Conservation (phyloP, 2,329 filamentous ascomycete genomes). For the Endothia cerciana region DNA sequence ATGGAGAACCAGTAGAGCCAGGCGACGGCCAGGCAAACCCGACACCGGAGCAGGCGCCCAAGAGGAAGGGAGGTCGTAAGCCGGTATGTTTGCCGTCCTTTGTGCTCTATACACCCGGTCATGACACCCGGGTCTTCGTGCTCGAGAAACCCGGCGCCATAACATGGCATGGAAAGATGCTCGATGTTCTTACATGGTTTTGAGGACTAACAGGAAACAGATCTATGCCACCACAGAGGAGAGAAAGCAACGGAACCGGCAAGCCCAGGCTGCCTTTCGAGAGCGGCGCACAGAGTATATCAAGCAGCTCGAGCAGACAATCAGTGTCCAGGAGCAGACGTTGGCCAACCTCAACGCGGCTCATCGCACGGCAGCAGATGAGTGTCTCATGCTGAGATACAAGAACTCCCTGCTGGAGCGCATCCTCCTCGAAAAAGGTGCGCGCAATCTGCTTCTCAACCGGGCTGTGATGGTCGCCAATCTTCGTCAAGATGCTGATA, state of each 20-base stretch:
- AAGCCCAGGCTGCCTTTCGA: slow-evolving; percentile 95
- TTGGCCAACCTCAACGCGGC: slow-evolving; percentile 91
- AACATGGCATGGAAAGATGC: background rate
- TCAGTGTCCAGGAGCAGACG: slow-evolving; percentile 95
- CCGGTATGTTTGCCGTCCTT: slow-evolving; percentile 66
- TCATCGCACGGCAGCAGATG: slow-evolving; percentile 91
- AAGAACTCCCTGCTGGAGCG: slow-evolving; percentile 97
- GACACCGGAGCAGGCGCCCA: slow-evolving; percentile 69
- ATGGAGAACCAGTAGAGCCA: slow-evolving; percentile 25
- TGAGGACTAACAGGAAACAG: slow-evolving; percentile 48
- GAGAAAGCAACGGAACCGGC: slow-evolving; percentile 94
- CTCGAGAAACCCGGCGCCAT: background rate
- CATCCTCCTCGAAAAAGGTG: slow-evolving; percentile 95
- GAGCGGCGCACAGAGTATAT: slow-evolving; percentile 98
- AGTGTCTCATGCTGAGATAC: slow-evolving; percentile 97
- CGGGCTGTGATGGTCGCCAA: background rate
- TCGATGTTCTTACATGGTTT: slow-evolving; percentile 19
- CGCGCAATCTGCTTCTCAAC: background rate
- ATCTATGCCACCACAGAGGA: slow-evolving; percentile 99
- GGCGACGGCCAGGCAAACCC: slow-evolving; percentile 48
- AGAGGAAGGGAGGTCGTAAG: slow-evolving; percentile 96
- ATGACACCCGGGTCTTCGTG: background rate
- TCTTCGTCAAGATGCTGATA: slow-evolving; percentile 1
- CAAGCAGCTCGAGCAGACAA: slow-evolving; percentile 96
- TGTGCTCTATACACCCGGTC: background rate